These are phyloP conservation scores for Sporothrix brasiliensis DNA, from an alignment of 2,329 filamentous ascomycete species.

Conservation along the genomic window DNA sequence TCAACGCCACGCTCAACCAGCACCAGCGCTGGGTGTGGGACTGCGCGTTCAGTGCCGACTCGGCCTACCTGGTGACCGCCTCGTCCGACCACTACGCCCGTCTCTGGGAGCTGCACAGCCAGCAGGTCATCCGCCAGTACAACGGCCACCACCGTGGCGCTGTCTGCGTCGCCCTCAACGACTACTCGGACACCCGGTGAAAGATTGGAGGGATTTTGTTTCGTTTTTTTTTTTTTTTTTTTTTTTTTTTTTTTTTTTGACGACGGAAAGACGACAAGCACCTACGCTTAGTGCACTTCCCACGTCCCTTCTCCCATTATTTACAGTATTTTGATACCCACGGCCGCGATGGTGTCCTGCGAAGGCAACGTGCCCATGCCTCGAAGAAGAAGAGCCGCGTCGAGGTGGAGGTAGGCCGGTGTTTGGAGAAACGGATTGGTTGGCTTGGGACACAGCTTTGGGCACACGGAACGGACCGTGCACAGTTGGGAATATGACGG, in stretches of 20 bases:
- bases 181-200: slow-evolving; percentile 66
- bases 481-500: too few species aligned
- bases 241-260: too few species aligned
- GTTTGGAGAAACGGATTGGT: not conserved
- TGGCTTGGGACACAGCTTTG: not conserved
- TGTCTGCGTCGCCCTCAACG: slow-evolving; percentile 90
- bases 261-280: not conserved
- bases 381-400: not conserved
- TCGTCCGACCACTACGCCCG: slow-evolving; percentile 93
- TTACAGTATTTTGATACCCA: slow-evolving; percentile 18
- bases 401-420: not conserved
- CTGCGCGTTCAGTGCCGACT: slow-evolving; percentile 91
- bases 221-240: too few species aligned
- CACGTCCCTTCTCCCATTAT: not conserved
- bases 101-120: slow-evolving; percentile 83
- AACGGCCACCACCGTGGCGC: slow-evolving; percentile 91
- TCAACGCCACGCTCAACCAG: slow-evolving; percentile 83
- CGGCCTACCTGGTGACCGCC: slow-evolving; percentile 88
- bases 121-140: slow-evolving; percentile 91
- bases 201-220: too few species aligned
- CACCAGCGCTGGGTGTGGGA: slow-evolving; percentile 99
- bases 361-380: not conserved
- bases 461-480: too few species aligned
- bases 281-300: too few species aligned
- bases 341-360: not conserved